Evolutionary conservation across 176 grass and related monocot genomes (phyloP), one percentile per base, ranked within the genome.

Genomic region (Calamus simplicifolius): DNA sequence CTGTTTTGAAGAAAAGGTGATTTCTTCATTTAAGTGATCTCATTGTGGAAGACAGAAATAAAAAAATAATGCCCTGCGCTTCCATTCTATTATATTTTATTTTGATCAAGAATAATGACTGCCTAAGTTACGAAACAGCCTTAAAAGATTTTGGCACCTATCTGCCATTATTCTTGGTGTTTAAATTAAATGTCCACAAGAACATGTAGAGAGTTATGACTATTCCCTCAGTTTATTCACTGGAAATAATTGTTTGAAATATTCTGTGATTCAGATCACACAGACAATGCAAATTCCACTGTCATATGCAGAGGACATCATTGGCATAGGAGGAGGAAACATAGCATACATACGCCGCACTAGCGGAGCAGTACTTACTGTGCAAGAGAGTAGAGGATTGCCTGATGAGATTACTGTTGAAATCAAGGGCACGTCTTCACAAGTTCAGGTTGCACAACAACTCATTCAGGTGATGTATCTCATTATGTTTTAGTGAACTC

Each of bases 271-370:
- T 64, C 80, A 98, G 93, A 72, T 98, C 81, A 98, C 81, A 51
- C 87, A 98, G 66, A 98, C 81, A 31, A 98, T 98, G 93, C 87
- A 98, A 89, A 85, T 98, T 80, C 93, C 93, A 66, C 85, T 98
- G 69, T 69, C 84, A 38, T 98, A 92, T 50, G 93, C 93, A 2
- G 93, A 98, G 70, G 93, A 98, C 68, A 92, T 98, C 57, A 98
- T 98, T 77, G 93, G 93, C 31, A 61, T 85, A 8, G 86, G 83
- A 75, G 93, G 93, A 75, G 81, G 81, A 60, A 98, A 98, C 54
- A 92, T 98, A 72, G 76, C 81, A 8, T 98, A 92, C 70, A 98
- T 98, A 59, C 78, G 93, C 31, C 84, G 81, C 48, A 82, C 72
- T 60, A 98, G 87, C 70, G 93, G 93, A 13, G 84, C 93, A 21